Base-by-base conservation (phyloP, 2,329 filamentous ascomycete species). In the Penicillium sp. region DNA sequence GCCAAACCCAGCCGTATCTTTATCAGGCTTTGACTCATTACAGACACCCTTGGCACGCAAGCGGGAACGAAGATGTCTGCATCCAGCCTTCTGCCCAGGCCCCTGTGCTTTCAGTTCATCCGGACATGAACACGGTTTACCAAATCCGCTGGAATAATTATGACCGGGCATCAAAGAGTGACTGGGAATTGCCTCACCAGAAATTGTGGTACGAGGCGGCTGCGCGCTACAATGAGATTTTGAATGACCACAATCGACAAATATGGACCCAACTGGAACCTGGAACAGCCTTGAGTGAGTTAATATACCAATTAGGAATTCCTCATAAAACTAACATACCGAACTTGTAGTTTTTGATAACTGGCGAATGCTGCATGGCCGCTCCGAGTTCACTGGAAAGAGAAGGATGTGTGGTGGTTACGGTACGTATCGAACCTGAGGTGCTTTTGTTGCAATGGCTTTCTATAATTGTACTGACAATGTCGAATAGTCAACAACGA, bases 121-220 rank as follows among this genome's bases (percentile, higher is more conserved):
- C 73, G 0, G 63, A 69, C 1, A 74, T 71, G 2, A 64, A 67
- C 0, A 63, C 70, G 33, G 65, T 88, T 38, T 73, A 79, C 27
- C 86, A 90, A 50, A 79, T 97, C 6, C 81, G 92, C 48, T 99
- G 94, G 94, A 99, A 99, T 70, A 92, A 92, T 57, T 88, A 90
- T 56, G 94, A 97, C 69, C 80, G 94, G 36, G 89, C 88, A 1
- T 80, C 86, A 2, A 79, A 90, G 53, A 81, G 83, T 13, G 59
- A 76, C 38, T 81, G 84, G 64, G 70, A 69, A 4, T 62, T 79
- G 16, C 71, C 75, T 20, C 68, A 77, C 4, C 77, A 85, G 2
- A 69, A 73, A 7, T 66, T 72, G 33, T 97, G 92, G 91, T 97
- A 96, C 68, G 71, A 76, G 18, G 92, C 92, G 0, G 92, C 91